Evolutionary conservation across 768 basidiomycete genomes (phyloP).

Genomic region (Mycena belliarum): DNA sequence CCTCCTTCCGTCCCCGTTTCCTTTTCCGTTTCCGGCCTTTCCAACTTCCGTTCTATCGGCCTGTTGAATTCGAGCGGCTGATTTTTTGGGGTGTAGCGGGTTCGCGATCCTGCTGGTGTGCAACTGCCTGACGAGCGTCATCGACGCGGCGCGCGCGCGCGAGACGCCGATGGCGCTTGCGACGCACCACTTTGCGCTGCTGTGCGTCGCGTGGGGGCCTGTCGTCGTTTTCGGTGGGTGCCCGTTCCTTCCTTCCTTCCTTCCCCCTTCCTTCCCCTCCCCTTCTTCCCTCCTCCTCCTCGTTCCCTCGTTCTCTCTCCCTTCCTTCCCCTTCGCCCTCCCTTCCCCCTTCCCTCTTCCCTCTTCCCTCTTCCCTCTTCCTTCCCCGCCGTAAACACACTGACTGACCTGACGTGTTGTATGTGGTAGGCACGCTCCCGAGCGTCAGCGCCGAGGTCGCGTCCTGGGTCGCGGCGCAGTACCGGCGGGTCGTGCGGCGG

Average conservation of each 20-base stretch:
- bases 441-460: not conserved
- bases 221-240: not conserved
- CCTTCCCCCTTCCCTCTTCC: too few species aligned
- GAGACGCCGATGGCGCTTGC: not conserved
- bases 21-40: too few species aligned
- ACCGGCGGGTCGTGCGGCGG: not conserved
- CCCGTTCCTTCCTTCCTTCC: too few species aligned
- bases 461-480: not conserved
- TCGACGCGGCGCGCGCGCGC: not conserved
- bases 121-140: not conserved
- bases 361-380: too few species aligned
- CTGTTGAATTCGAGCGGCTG: too few species aligned
- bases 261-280: too few species aligned
- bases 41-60: too few species aligned
- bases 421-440: not conserved
- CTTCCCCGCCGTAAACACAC: too few species aligned
- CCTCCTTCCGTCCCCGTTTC: not conserved
- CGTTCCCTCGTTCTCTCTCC: too few species aligned
- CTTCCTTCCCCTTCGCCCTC: too few species aligned
- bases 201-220: not conserved
- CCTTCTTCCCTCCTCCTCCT: too few species aligned
- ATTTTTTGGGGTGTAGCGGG: not conserved
- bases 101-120: not conserved
- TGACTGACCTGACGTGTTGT: too few species aligned
- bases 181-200: not conserved